These are phyloP conservation scores for Ephemerocybe angulata DNA, from an alignment of 768 basidiomycete genomes.

Conservation along the genomic window DNA sequence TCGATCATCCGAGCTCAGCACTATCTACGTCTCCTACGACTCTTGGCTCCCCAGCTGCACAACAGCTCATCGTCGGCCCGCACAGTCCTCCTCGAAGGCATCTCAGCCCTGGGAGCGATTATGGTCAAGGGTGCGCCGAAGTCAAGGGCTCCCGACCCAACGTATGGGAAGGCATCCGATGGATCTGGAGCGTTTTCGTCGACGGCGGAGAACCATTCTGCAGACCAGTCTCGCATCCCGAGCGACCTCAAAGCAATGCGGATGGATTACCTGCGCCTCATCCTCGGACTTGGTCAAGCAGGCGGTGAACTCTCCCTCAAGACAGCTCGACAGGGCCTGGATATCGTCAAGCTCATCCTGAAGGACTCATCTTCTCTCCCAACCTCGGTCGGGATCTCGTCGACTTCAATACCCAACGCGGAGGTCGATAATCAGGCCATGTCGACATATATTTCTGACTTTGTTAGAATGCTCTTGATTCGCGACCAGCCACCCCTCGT, in stretches of 20 bases:
- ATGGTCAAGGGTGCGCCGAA: constrained; percentile 44
- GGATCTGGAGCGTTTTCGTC: background rate
- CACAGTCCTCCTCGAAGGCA: constrained; percentile 59
- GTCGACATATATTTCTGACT: constrained; percentile 51
- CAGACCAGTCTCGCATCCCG: constrained; percentile 27
- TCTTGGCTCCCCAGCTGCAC: constrained; percentile 55
- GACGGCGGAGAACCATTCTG: constrained; percentile 7
- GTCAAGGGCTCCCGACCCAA: constrained; percentile 40
- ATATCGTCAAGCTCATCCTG: constrained; percentile 53
- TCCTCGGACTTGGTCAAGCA: constrained; percentile 44
- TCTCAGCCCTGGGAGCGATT: constrained; percentile 61
- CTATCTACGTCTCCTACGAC: constrained; percentile 61
- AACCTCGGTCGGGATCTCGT: background rate
- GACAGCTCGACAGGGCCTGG: constrained; percentile 45
- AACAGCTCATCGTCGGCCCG: constrained; percentile 50
- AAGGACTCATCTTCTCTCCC: constrained; percentile 35
- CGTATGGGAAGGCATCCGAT: constrained; percentile 16
- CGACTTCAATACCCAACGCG: constrained; percentile 20
- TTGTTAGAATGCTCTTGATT: constrained; percentile 46
- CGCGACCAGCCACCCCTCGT: constrained; percentile 39
- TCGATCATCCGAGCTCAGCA: constrained; percentile 63
- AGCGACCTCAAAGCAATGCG: constrained; percentile 59
- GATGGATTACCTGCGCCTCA: constrained; percentile 58
- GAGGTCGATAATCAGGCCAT: constrained; percentile 34
- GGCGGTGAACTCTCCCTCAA: constrained; percentile 46